Percentiles rank a stretch among this genome's conserved stretches.
Evolutionary conservation across 2,329 filamentous ascomycete genomes (phyloP).

Genomic region (Microsporum audouinii): DNA sequence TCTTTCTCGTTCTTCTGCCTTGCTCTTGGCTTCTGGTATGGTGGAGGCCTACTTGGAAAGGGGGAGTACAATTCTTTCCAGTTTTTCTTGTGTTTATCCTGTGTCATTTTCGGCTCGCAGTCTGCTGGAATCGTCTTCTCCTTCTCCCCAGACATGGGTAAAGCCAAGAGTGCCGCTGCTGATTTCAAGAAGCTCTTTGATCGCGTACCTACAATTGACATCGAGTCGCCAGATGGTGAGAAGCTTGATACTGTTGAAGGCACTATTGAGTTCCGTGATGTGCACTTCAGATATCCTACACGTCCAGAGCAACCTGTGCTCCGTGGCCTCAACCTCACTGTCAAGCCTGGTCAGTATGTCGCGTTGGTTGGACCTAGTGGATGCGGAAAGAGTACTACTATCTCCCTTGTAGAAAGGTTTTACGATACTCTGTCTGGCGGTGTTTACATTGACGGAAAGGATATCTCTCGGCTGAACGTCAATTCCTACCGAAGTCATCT

Average conservation of each 20-base stretch:
- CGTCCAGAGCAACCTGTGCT: slow-evolving; percentile 86
- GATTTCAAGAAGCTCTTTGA: slow-evolving; percentile 78
- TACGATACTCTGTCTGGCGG: slow-evolving; percentile 77
- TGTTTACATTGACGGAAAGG: slow-evolving; percentile 69
- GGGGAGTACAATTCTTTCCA: slow-evolving; percentile 66
- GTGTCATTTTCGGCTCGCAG: slow-evolving; percentile 83
- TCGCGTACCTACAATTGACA: slow-evolving; percentile 67
- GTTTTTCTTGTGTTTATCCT: slow-evolving; percentile 84
- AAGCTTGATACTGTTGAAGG: slow-evolving; percentile 56
- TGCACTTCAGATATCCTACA: slow-evolving; percentile 90
- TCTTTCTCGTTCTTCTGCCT: slow-evolving; percentile 73
- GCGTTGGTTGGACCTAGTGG: slow-evolving; percentile 90
- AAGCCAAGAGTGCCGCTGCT: slow-evolving; percentile 72
- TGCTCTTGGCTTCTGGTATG: slow-evolving; percentile 88
- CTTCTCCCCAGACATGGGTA: slow-evolving; percentile 85
- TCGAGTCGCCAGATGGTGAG: slow-evolving; percentile 62
- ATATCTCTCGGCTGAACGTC: slow-evolving; percentile 70
- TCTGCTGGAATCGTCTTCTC: slow-evolving; percentile 82
- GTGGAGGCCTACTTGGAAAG: slow-evolving; percentile 61
- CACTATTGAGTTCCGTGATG: slow-evolving; percentile 75
- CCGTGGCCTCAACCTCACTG: slow-evolving; percentile 57
- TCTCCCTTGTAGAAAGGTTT: slow-evolving; percentile 83
- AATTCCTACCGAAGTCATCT: slow-evolving; percentile 76
- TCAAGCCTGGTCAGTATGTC: slow-evolving; percentile 39
- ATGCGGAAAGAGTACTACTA: slow-evolving; percentile 89